Percentiles rank a stretch among this genome's conserved stretches.
Conservation (phyloP, 1,284 basidiomycete species). For the Crepidotus sp. region DNA sequence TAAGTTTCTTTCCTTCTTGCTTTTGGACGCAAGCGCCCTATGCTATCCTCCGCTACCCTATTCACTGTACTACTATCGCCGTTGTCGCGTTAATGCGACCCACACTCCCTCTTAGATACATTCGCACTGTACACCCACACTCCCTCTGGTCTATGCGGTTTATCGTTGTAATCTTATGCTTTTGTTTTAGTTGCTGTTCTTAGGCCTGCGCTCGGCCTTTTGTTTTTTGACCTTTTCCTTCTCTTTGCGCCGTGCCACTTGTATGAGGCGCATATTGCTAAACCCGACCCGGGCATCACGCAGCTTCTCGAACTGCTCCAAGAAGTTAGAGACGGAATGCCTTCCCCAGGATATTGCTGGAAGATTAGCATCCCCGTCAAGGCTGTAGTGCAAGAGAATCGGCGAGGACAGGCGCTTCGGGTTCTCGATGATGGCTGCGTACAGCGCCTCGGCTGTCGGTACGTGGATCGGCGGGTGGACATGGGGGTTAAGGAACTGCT, state of each 20-base stretch:
- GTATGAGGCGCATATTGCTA: too few relatives aligned
- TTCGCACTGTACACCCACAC: conserved; percentile 6
- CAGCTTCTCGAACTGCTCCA: too few relatives aligned
- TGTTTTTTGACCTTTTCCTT: too few relatives aligned
- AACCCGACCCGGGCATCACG: too few relatives aligned
- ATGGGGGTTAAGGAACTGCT: not conserved
- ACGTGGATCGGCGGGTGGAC: not conserved
- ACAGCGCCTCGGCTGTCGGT: not conserved
- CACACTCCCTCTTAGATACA: conserved; percentile 9
- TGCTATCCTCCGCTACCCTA: conserved; percentile 11
- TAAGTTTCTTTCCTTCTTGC: conserved; percentile 1
- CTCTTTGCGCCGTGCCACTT: too few relatives aligned
- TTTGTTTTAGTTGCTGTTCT: too few relatives aligned
- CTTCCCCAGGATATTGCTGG: too few relatives aligned
- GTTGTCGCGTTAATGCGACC: conserved; percentile 1
- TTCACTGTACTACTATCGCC: conserved; percentile 6
- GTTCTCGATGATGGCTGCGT: not conserved
- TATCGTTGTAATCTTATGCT: conserved; percentile 8
- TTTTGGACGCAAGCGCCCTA: conserved; percentile 2
- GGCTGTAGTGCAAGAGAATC: not conserved
- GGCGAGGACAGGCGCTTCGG: not conserved
- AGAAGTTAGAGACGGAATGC: too few relatives aligned
- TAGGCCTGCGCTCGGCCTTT: too few relatives aligned
- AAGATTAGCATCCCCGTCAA: too few relatives aligned
- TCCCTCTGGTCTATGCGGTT: conserved; percentile 1